A percentile compares a stretch with the other conserved stretches of the same genome.
These are phyloP conservation scores for Talinum fruticosum DNA, from an alignment of 148 eudicot genomes.

Conservation along the genomic window DNA sequence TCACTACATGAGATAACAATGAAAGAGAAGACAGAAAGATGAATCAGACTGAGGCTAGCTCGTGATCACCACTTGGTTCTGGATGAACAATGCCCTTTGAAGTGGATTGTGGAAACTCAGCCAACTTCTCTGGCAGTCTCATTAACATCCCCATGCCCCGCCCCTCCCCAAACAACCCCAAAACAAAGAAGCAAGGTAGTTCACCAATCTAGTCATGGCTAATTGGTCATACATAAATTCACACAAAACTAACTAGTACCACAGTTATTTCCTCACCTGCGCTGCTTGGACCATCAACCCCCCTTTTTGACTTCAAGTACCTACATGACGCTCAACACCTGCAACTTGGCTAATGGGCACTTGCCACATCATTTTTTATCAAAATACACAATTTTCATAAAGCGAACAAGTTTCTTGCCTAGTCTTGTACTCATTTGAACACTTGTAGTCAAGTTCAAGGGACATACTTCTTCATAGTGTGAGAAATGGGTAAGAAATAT, in stretches of 20 bases:
- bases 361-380: neutral
- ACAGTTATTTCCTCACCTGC: neutral
- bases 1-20: neutral
- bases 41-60: neutral
- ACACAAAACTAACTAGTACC: neutral
- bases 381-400: neutral
- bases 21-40: neutral
- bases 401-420: neutral
- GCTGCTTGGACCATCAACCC: neutral
- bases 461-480: neutral
- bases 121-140: neutral
- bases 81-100: neutral
- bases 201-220: too few species aligned
- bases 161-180: too few species aligned
- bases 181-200: too few species aligned
- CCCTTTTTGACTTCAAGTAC: neutral
- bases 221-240: neutral
- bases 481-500: neutral
- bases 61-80: neutral
- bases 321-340: neutral
- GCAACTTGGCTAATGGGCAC: neutral
- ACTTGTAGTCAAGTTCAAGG: neutral
- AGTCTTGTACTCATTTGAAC: neutral
- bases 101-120: neutral
- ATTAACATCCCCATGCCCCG: too few species aligned